Evolutionary conservation across 164 flowering plant species (phyloP).

Genomic region (Annona squamosa): DNA sequence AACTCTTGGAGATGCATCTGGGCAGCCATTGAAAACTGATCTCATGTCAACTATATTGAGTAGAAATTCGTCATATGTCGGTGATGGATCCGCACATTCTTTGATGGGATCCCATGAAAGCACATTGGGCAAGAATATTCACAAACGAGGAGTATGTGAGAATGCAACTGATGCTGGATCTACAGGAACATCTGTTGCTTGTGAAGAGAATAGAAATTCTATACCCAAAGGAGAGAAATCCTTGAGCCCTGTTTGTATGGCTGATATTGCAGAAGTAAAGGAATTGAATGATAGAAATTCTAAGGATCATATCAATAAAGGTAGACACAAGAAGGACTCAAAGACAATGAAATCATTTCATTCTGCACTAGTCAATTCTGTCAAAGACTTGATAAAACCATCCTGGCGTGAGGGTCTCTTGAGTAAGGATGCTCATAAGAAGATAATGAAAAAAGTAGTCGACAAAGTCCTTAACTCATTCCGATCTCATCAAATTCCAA

Average conservation of each 20-base stretch:
- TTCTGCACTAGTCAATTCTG: slow-evolving; percentile 57
- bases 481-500: slow-evolving; percentile 56
- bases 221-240: slow-evolving; percentile 21
- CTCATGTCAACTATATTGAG: slow-evolving; percentile 11
- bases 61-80: slow-evolving; percentile 14
- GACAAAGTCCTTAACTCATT: slow-evolving; percentile 74
- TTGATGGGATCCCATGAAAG: slow-evolving; percentile 12
- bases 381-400: slow-evolving; percentile 78
- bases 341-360: slow-evolving; percentile 51
- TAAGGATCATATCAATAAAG: slow-evolving; percentile 20
- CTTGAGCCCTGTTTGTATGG: slow-evolving; percentile 15
- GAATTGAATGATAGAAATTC: slow-evolving; percentile 13
- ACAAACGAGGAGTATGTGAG: slow-evolving; percentile 16
- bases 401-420: slow-evolving; percentile 72
- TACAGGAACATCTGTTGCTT: slow-evolving; percentile 25
- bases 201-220: slow-evolving; percentile 15
- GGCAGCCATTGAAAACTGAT: slow-evolving; percentile 23
- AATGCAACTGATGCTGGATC: slow-evolving; percentile 19
- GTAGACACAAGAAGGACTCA: slow-evolving; percentile 36
- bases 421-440: slow-evolving; percentile 78
- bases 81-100: slow-evolving; percentile 17
- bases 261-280: slow-evolving; percentile 19
- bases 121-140: slow-evolving; percentile 16
- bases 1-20: slow-evolving; percentile 12
- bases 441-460: slow-evolving; percentile 70